A percentile compares a stretch with the other conserved stretches of the same genome.
phyloP scores from a whole-genome alignment of 495 filamentous ascomycete species.

The Pseudevernia furfuracea region DNA sequence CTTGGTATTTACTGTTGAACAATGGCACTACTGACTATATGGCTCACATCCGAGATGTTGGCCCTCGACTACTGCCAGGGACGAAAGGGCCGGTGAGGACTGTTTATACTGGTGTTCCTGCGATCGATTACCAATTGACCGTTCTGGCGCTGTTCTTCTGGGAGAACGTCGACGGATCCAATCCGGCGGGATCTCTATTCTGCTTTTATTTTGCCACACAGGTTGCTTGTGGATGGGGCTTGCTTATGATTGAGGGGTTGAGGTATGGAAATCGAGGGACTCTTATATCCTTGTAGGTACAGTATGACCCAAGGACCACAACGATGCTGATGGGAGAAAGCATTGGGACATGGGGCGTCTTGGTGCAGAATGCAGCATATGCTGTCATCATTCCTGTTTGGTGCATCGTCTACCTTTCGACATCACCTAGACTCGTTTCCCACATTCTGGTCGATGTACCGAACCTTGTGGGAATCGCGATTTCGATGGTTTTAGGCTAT shows the following conservation, averaged over 20 bases:
- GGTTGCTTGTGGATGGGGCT: slow-evolving; percentile 47
- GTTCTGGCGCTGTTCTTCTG: slow-evolving; percentile 49
- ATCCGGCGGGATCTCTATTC: slow-evolving; percentile 39
- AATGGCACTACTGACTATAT: slow-evolving; percentile 38
- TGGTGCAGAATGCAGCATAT: slow-evolving; percentile 47
- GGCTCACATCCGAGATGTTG: slow-evolving; percentile 24
- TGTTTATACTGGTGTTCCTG: slow-evolving; percentile 44
- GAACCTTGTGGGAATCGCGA: slow-evolving; percentile 42
- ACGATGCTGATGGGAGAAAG: slow-evolving; percentile 26
- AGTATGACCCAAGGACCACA: background rate
- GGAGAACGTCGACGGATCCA: slow-evolving; percentile 44
- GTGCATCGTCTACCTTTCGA: slow-evolving; percentile 44
- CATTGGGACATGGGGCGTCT: slow-evolving; percentile 43
- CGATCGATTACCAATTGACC: slow-evolving; percentile 42
- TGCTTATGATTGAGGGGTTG: slow-evolving; percentile 50
- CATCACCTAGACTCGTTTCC: slow-evolving; percentile 41
- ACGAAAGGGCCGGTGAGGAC: slow-evolving; percentile 33
- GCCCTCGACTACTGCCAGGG: slow-evolving; percentile 36
- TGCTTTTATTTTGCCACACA: slow-evolving; percentile 47
- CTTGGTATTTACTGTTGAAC: slow-evolving; percentile 35
- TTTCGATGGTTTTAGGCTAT: slow-evolving; percentile 43
- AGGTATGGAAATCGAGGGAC: slow-evolving; percentile 47
- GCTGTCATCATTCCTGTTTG: slow-evolving; percentile 48
- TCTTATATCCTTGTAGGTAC: slow-evolving; percentile 44
- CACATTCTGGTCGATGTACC: slow-evolving; percentile 43